These are phyloP conservation scores for Trametopsis cervina DNA, from an alignment of 768 basidiomycete species.

Conservation along the genomic window DNA sequence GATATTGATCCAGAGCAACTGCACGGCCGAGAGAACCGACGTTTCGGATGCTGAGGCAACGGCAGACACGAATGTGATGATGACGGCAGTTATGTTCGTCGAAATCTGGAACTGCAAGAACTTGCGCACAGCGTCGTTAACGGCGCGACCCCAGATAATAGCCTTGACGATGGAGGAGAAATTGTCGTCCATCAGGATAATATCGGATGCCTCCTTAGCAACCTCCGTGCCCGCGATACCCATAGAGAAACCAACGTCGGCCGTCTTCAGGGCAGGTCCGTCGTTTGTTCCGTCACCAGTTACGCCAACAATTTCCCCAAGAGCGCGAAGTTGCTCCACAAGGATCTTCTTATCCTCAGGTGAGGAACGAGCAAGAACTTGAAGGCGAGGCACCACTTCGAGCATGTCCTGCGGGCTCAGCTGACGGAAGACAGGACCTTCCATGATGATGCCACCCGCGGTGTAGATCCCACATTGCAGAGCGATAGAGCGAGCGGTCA, in stretches of 20 bases:
- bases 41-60: constrained; percentile 68
- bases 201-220: constrained; percentile 98
- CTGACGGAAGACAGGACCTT: constrained; percentile 88
- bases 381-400: constrained; percentile 84
- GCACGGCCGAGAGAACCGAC: constrained; percentile 92
- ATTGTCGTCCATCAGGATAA: constrained; percentile 97
- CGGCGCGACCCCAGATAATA: constrained; percentile 98
- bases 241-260: constrained; percentile 97
- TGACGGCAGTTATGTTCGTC: constrained; percentile 91
- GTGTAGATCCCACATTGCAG: constrained; percentile 94
- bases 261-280: constrained; percentile 91
- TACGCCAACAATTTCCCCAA: constrained; percentile 91
- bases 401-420: constrained; percentile 63
- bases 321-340: constrained; percentile 77
- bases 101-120: constrained; percentile 95
- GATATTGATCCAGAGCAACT: constrained; percentile 97
- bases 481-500: constrained; percentile 95
- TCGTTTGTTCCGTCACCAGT: constrained; percentile 99
- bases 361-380: constrained; percentile 95
- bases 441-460: constrained; percentile 94
- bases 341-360: constrained; percentile 96
- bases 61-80: constrained; percentile 89
- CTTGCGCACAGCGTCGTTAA: constrained; percentile 96
- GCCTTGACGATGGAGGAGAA: constrained; percentile 95
- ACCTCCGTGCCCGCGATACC: constrained; percentile 96